These are phyloP conservation scores for Sporobolomyces phaffii DNA, from an alignment of 768 basidiomycete species.

Conservation along the genomic window DNA sequence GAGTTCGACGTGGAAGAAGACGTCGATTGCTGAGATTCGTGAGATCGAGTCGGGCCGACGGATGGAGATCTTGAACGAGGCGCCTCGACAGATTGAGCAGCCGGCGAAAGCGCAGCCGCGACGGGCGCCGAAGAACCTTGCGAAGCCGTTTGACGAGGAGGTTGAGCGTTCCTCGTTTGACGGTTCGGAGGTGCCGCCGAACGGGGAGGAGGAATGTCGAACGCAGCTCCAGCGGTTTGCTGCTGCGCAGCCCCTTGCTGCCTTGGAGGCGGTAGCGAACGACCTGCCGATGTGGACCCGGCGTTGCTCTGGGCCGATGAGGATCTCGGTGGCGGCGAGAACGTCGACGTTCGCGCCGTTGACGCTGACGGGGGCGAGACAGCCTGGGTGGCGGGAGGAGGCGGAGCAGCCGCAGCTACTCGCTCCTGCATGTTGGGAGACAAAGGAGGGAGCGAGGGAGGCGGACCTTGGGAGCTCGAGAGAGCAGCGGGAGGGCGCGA, in stretches of 20 bases:
- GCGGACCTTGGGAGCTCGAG: background rate
- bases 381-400: background rate
- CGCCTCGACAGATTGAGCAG: background rate
- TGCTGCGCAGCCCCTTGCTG: background rate
- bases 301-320: background rate
- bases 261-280: too few relatives aligned
- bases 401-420: background rate
- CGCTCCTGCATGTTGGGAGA: constrained; percentile 11
- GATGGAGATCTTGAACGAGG: background rate
- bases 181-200: background rate
- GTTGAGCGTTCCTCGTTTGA: background rate
- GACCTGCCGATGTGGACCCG: background rate
- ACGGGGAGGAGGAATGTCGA: constrained; percentile 27
- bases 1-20: constrained; percentile 1
- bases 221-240: background rate
- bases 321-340: constrained; percentile 24
- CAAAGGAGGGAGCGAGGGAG: background rate
- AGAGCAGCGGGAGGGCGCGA: background rate
- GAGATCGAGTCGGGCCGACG: background rate
- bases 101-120: background rate
- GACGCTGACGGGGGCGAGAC: background rate
- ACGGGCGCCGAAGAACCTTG: background rate
- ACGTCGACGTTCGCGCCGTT: background rate
- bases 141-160: background rate
- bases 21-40: background rate